Base-by-base conservation (phyloP, 495 filamentous ascomycete genomes). In the Saxispiralis lemnorum region DNA sequence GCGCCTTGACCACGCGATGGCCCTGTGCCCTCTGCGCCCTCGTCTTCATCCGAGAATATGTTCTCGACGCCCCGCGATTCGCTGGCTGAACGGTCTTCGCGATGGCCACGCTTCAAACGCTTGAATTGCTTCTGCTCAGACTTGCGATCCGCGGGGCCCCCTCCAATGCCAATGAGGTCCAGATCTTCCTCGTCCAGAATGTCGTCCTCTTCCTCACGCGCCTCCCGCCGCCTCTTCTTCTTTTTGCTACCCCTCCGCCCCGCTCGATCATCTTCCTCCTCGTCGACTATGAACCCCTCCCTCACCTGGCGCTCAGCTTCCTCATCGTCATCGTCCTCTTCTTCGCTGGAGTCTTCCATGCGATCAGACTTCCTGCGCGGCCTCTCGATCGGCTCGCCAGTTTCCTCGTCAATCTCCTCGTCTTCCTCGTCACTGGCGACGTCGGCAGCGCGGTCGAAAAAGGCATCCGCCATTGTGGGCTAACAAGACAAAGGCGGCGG, bases 31-130 rank as follows among this genome's bases (percentile, higher is more conserved):
- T 55, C 58, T 17, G 63, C 75, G 28, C 49, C 63, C 14, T 93
- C 88, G 41, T 97, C 89, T 31, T 97, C 89, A 45, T 96, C 89
- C 2, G 82, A 87, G 59, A 97, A 97, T 39, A 97, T 95, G 41
- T 88, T 77, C 35, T 82, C 75, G 13, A 95, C 71, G 14, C 75
- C 84, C 46, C 78, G 79, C 41, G 74, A 69, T 45, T 74, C 68
- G 43, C 66, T 65, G 11, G 63, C 61, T 12, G 61, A 53, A 40
- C 74, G 69, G 24, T 79, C 78, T 35, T 86, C 83, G 45, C 82
- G 75, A 52, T 89, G 82, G 41, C 88, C 87, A 45, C 83, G 82
- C 66, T 95, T 97, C 20, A 97, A 71, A 24, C 92, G 76, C 63
- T 97, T 97, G 64, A 89, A 88, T 59, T 92, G 89, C 37, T 75